Evolutionary conservation across 306 rosid species (phyloP).

Genomic region (Adenanthera pavonina): DNA sequence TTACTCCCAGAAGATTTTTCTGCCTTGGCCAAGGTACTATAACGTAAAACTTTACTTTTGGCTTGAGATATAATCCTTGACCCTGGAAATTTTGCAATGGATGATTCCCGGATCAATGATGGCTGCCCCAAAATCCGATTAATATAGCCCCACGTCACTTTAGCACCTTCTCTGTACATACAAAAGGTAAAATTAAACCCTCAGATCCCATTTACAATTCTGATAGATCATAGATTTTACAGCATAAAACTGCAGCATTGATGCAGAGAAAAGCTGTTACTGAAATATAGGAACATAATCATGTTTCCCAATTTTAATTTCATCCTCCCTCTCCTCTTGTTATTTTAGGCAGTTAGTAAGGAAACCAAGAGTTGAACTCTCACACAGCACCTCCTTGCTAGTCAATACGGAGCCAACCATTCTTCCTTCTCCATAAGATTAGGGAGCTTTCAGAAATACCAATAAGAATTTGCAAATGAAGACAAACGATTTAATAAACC

Average conservation of each 20-base stretch:
- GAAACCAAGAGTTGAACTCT: constrained; percentile 10
- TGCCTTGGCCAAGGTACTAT: constrained; percentile 55
- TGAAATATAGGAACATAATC: background rate
- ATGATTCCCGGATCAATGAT: constrained; percentile 93
- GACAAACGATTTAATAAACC: constrained; percentile 11
- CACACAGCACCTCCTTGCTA: constrained; percentile 12
- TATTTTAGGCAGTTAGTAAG: background rate
- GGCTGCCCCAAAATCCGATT: constrained; percentile 99
- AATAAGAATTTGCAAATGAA: constrained; percentile 22
- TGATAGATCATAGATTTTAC: constrained; percentile 11
- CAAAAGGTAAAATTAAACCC: constrained; percentile 24
- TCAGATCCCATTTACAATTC: constrained; percentile 36
- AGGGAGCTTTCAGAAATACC: constrained; percentile 12
- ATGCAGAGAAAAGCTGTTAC: constrained; percentile 4
- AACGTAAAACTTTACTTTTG: constrained; percentile 63
- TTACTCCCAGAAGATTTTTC: constrained; percentile 54
- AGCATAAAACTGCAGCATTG: background rate
- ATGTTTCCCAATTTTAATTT: background rate
- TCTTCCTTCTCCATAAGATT: background rate
- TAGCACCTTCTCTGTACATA: constrained; percentile 85
- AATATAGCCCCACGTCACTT: constrained; percentile 96
- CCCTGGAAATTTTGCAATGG: constrained; percentile 87
- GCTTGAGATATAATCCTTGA: constrained; percentile 70
- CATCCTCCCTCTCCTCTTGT: background rate
- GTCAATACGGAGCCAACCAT: constrained; percentile 1